Evolutionary conservation across 2,329 filamentous ascomycete genomes (phyloP).

Genomic region (Neonectria coccinea): DNA sequence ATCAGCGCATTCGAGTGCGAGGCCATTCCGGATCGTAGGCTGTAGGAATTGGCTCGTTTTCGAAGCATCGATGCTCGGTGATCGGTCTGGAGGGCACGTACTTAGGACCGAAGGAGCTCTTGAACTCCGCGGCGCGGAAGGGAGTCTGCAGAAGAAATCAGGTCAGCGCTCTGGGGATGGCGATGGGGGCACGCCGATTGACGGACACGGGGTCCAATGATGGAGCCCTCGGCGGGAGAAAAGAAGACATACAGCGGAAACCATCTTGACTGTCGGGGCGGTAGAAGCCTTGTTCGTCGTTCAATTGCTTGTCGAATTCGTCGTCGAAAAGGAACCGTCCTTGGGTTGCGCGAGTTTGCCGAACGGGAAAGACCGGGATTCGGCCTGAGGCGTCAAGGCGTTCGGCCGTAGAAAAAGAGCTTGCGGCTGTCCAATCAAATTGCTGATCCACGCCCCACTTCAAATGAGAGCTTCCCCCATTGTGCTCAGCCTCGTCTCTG

Average conservation of each 20-base stretch:
- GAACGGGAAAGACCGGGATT: constrained; percentile 50
- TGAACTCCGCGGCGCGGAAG: constrained; percentile 63
- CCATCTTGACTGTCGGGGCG: constrained; percentile 54
- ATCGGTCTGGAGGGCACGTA: constrained; percentile 52
- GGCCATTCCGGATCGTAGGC: constrained; percentile 10
- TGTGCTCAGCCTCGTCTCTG: constrained; percentile 30
- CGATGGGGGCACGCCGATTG: constrained; percentile 26
- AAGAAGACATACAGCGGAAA: constrained; percentile 52
- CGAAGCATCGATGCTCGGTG: constrained; percentile 1
- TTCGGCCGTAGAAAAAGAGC: constrained; percentile 29
- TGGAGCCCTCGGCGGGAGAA: not conserved
- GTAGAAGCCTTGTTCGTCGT: constrained; percentile 47
- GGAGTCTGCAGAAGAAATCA: constrained; percentile 56
- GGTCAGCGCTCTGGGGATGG: constrained; percentile 46
- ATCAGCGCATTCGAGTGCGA: constrained; percentile 2
- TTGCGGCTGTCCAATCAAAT: constrained; percentile 31
- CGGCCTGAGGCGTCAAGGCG: constrained; percentile 47
- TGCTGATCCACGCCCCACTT: constrained; percentile 25
- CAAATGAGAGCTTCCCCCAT: constrained; percentile 34
- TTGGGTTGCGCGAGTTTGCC: constrained; percentile 51
- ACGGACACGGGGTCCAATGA: not conserved
- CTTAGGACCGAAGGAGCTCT: constrained; percentile 75
- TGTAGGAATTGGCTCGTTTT: constrained; percentile 14
- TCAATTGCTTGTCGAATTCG: constrained; percentile 53
- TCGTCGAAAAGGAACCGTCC: constrained; percentile 44